Evolutionary conservation across 2,329 filamentous ascomycete genomes (phyloP), one percentile per base, ranked within the genome.

Genomic region (Aspergillus uvarum): DNA sequence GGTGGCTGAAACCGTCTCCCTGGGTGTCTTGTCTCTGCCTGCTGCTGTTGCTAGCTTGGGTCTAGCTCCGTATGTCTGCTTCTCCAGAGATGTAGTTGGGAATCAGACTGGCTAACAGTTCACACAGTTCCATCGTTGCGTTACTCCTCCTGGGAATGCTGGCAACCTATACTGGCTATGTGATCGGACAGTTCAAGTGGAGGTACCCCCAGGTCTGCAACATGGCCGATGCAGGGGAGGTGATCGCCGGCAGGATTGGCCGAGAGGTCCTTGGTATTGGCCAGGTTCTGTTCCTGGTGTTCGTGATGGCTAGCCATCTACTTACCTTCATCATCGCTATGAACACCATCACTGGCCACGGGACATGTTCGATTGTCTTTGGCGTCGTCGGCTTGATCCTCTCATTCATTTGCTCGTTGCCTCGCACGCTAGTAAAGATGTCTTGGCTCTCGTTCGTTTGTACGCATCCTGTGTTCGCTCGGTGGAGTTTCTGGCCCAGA

Each of bases 271-370:
- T 89, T 49, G 87, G 86, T 24, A 74, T 79, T 63, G 86, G 83
- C 63, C 87, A 89, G 66, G 77, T 83, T 10, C 74, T 90, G 19
- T 85, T 90, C 73, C 78, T 91, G 44, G 76, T 88, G 58, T 89
- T 91, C 75, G 83, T 89, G 66, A 87, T 89, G 74, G 87, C 84
- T 35, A 89, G 87, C n/a, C 89, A 92, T 74, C 80, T 89, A 54
- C 77, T 91, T 62, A 89, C 87, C 0, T 90, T 90, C 65, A 83
- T 82, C 32, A 87, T 90, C 67, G 88, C 88, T 65, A 84, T 90
- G 74, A 87, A 87, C 66, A 85, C 82, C 54, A 79, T 91, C 54
- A 87, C 86, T 4, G 73, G 83, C 3, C 82, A 88, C 63, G 83
- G 80, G 0, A 81, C 83, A 0, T 90, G 87, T 73, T 87, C 86